Conservation (phyloP, 2,329 filamentous ascomycete species). For the Exophiala spinifera region DNA sequence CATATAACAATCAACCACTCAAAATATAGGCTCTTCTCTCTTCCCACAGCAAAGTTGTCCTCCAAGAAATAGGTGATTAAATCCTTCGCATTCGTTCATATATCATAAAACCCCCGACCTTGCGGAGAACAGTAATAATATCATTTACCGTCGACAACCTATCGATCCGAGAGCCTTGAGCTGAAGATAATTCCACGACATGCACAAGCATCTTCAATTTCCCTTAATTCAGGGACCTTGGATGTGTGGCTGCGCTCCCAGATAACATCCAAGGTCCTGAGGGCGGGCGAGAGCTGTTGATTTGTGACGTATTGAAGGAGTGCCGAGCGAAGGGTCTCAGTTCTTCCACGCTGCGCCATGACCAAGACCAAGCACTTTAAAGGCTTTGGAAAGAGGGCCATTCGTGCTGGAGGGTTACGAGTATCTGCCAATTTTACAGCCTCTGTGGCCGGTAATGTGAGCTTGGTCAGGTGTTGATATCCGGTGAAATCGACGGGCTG, state of each 20-base stretch:
- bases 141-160: background rate
- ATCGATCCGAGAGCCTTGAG: background rate
- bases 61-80: background rate
- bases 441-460: background rate
- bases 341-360: background rate
- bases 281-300: background rate
- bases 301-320: background rate
- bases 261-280: background rate
- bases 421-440: background rate
- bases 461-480: background rate
- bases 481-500: background rate
- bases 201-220: background rate
- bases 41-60: background rate
- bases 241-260: background rate
- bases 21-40: background rate
- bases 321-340: background rate
- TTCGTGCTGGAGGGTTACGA: background rate
- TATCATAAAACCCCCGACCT: background rate
- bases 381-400: background rate
- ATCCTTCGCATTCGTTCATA: background rate
- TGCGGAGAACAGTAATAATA: background rate
- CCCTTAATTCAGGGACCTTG: background rate
- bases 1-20: background rate
- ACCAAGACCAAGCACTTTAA: background rate
- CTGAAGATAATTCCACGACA: background rate